Evolutionary conservation across 768 basidiomycete genomes (phyloP).

Genomic region (Panellus pusillus): DNA sequence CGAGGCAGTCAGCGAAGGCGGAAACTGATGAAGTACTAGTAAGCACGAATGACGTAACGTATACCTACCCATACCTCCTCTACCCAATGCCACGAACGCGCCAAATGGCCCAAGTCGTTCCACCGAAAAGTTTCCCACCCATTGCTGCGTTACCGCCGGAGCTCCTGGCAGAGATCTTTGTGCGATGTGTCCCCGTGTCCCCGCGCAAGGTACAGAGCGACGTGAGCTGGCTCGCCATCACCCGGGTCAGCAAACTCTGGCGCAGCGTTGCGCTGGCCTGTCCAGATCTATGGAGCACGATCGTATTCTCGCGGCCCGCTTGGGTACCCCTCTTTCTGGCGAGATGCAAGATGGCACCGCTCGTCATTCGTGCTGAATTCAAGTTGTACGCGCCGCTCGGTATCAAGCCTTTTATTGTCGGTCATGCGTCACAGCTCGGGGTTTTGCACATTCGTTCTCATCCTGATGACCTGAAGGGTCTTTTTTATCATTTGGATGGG

Average conservation of each 20-base stretch:
- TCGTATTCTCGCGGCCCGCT: conserved; percentile 6
- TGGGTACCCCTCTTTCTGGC: conserved; percentile 9
- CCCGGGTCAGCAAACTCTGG: conserved; percentile 13
- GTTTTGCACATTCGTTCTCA: background rate
- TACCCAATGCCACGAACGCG: too few species aligned
- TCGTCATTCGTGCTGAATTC: conserved; percentile 4
- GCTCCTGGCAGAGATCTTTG: conserved; percentile 16
- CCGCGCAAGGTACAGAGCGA: background rate
- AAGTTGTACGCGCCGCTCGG: background rate
- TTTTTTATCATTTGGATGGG: background rate
- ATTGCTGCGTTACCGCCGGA: conserved; percentile 16
- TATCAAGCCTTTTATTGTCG: too few species aligned
- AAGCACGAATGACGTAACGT: too few species aligned
- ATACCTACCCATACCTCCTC: too few species aligned
- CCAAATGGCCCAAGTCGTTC: too few species aligned
- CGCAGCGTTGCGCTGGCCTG: conserved; percentile 13
- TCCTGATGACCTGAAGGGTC: background rate
- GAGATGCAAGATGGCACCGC: conserved; percentile 8
- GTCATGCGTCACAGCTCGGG: background rate
- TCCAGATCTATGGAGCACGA: conserved; percentile 13
- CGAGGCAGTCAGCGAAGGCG: too few species aligned
- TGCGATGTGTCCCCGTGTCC: conserved; percentile 8
- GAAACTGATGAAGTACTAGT: too few species aligned
- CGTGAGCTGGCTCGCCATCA: conserved; percentile 14
- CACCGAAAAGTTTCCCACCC: background rate